Evolutionary conservation across 495 filamentous ascomycete species (phyloP), one percentile per base, ranked within the genome.

Genomic region (Neurospora intermedia): DNA sequence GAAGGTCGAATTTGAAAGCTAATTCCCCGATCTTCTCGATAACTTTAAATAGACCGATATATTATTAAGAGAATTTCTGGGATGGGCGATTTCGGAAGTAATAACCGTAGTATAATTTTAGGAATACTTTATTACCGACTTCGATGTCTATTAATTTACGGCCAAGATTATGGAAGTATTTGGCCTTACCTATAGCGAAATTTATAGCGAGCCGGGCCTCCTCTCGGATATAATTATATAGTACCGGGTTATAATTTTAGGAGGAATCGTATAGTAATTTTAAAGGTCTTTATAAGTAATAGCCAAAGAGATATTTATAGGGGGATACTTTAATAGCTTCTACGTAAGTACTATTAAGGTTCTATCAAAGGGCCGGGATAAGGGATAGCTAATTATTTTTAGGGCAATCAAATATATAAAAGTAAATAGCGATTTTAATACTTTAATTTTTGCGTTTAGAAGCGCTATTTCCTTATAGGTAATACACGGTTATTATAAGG

Each of bases 361-460:
- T 46, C 43, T 9, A 46, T 20, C n/a, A n/a, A 0, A 46, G 8
- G 5, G 16, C 0, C 0, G 6, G 43, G 1, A 46, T 1, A 3
- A 46, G 0, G 0, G 0, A 6, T 0, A n/a, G 0, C 18, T n/a
- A 46, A 7, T 0, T 8, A 43, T 16, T 4, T 0, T 46, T 3
- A 0, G 6, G 2, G 18, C n/a, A 46, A 18, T 46, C 16, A 6
- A 46, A 46, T 8, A 6, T 1, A 0, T 46, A 46, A 3, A 46
- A 46, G 2, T 16, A 8, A 0, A 46, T 46, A n/a, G 15, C 15
- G 1, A 46, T 46, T 20, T 46, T 6, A 0, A 46, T n/a, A n/a
- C 0, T 46, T 8, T 46, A 46, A n/a, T 46, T 46, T 3, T 46
- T 46, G 2, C 0, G n/a, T 46, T 46, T 0, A 0, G 2, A 46